Evolutionary conservation across 768 basidiomycete species (phyloP).

Genomic region (Clathrus columnatus): DNA sequence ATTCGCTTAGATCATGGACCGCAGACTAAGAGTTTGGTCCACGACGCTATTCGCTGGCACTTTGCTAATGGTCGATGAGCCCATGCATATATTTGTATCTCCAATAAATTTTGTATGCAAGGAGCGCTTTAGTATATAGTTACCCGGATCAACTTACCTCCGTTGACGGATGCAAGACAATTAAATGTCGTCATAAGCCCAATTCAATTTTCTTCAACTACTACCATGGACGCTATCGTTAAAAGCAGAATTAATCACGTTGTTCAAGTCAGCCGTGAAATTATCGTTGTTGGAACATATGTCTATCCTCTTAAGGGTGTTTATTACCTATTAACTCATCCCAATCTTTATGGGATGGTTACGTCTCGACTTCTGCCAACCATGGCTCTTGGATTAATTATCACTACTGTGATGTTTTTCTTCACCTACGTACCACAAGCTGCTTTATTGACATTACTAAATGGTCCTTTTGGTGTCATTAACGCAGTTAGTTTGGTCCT

Average conservation of each 20-base stretch:
- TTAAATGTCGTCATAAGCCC: neutral
- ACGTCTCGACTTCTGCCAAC: conserved; percentile 11
- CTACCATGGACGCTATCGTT: neutral
- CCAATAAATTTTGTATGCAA: too few species aligned
- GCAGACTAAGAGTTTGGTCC: too few species aligned
- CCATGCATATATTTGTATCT: too few species aligned
- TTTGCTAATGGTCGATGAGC: too few species aligned
- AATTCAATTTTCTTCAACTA: neutral
- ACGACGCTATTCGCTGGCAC: too few species aligned
- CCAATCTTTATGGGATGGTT: conserved; percentile 15
- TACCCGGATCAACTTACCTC: too few species aligned
- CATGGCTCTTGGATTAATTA: conserved; percentile 13
- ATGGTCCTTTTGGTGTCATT: conserved; percentile 55
- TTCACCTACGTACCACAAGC: conserved; percentile 62
- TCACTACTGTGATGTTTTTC: conserved; percentile 33
- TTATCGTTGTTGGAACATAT: conserved; percentile 12
- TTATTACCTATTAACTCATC: conserved; percentile 14
- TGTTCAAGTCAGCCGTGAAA: conserved; percentile 9
- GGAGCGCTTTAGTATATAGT: too few species aligned
- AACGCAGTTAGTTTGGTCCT: conserved; percentile 31
- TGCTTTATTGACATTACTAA: conserved; percentile 51
- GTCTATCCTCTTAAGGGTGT: conserved; percentile 16
- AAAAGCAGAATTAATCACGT: neutral
- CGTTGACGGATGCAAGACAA: too few species aligned
- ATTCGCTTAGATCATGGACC: too few species aligned